phyloP scores from a whole-genome alignment of 2,329 filamentous ascomycete genomes.

The Xylariaceae sp. region DNA sequence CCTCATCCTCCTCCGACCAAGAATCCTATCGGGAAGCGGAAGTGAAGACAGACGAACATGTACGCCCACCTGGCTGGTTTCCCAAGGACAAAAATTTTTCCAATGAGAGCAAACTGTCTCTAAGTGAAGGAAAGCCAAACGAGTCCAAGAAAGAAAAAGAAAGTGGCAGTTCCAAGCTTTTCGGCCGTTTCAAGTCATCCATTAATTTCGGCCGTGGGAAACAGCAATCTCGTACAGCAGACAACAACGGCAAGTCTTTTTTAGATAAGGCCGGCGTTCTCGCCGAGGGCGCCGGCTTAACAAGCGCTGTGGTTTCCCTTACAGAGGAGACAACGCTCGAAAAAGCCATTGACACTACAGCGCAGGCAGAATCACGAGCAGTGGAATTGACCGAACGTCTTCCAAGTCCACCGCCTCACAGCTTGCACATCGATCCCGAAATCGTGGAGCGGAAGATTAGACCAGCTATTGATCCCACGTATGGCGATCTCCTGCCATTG shows the following conservation, averaged over 20 bases:
- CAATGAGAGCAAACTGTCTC: constrained; percentile 19
- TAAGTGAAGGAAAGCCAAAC: not conserved
- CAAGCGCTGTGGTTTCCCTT: constrained; percentile 43
- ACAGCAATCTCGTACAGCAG: constrained; percentile 29
- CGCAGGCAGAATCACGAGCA: constrained; percentile 35
- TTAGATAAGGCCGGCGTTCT: constrained; percentile 66
- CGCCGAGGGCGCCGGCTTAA: constrained; percentile 64
- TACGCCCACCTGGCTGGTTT: constrained; percentile 34
- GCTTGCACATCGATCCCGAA: constrained; percentile 50
- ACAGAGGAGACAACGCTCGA: constrained; percentile 38
- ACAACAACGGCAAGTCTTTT: constrained; percentile 54
- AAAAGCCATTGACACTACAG: constrained; percentile 43
- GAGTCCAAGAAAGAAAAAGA: constrained; percentile 34
- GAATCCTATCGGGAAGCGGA: constrained; percentile 17
- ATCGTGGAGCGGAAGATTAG: constrained; percentile 54
- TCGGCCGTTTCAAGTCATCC: constrained; percentile 44
- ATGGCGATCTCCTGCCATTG: constrained; percentile 59
- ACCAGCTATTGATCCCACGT: constrained; percentile 61
- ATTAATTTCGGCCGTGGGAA: constrained; percentile 35
- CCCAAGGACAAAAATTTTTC: constrained; percentile 32
- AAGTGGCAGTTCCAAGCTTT: constrained; percentile 42
- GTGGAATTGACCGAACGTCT: constrained; percentile 22
- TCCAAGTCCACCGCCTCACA: constrained; percentile 24
- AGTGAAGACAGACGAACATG: constrained; percentile 34
- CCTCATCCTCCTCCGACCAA: constrained; percentile 7